Evolutionary conservation across 2,329 filamentous ascomycete species (phyloP).

Genomic region (Cladosporium oxysporum): DNA sequence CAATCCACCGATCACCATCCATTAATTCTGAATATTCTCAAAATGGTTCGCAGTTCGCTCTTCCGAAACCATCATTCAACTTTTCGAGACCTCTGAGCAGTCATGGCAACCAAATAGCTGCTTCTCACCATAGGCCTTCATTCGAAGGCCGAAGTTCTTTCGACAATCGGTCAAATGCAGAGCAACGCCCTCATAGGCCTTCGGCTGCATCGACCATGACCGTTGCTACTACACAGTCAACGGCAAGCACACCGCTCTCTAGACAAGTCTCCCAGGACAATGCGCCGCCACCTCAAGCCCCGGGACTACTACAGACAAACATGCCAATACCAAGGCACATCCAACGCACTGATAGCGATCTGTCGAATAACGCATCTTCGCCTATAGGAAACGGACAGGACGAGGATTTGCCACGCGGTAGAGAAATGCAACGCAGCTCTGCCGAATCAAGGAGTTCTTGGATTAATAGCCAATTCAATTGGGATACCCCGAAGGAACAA

Average conservation of each 20-base stretch:
- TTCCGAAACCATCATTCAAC: constrained; percentile 80
- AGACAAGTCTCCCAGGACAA: constrained; percentile 45
- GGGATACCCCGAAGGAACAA: constrained; percentile 51
- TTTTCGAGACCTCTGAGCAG: constrained; percentile 89
- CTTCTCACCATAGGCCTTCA: constrained; percentile 36
- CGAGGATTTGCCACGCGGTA: constrained; percentile 70
- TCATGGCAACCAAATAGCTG: constrained; percentile 46
- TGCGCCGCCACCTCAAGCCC: constrained; percentile 14
- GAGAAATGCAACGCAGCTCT: constrained; percentile 70
- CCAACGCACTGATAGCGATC: constrained; percentile 13
- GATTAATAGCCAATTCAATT: constrained; percentile 56
- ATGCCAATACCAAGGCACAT: constrained; percentile 24
- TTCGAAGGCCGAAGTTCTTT: constrained; percentile 28
- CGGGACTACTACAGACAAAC: constrained; percentile 4
- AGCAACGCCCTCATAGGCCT: constrained; percentile 22
- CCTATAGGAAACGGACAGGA: constrained; percentile 5
- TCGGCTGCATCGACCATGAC: constrained; percentile 31
- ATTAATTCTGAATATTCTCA: constrained; percentile 78
- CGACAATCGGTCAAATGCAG: constrained; percentile 27
- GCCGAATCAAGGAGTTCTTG: constrained; percentile 57
- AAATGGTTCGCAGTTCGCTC: constrained; percentile 48
- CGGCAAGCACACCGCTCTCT: constrained; percentile 25
- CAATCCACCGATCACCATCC: constrained; percentile 77
- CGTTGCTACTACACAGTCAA: constrained; percentile 29
- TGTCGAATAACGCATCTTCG: neutral